phyloP scores from a whole-genome alignment of 768 basidiomycete genomes.

The Atractiella rhizophila region DNA sequence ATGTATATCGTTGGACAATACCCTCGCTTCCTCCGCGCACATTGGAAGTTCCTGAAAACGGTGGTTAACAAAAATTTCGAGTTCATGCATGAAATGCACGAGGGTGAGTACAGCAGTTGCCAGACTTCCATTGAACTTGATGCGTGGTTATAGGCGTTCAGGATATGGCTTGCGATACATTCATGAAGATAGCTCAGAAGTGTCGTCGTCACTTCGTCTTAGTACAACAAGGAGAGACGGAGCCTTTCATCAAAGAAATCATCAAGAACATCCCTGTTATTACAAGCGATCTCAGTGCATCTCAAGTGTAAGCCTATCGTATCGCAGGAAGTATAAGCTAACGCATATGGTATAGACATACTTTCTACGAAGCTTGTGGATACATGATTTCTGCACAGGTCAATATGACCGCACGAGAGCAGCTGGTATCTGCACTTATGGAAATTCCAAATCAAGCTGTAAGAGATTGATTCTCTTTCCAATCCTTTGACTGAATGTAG shows the following conservation, averaged over 20 bases:
- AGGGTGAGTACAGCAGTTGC: constrained; percentile 32
- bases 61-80: constrained; percentile 99
- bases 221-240: constrained; percentile 87
- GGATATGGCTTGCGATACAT: constrained; percentile 99
- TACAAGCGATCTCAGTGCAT: constrained; percentile 76
- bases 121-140: neutral
- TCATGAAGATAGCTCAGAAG: constrained; percentile 99
- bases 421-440: constrained; percentile 83
- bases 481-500: neutral
- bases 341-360: constrained; percentile 38
- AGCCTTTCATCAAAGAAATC: constrained; percentile 96
- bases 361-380: constrained; percentile 95
- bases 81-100: constrained; percentile 99
- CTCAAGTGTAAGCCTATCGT: constrained; percentile 30
- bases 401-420: constrained; percentile 89
- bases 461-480: constrained; percentile 16
- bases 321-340: neutral
- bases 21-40: constrained; percentile 94
- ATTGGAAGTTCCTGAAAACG: constrained; percentile 99
- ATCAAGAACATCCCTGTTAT: constrained; percentile 71
- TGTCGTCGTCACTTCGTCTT: constrained; percentile 77
- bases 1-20: constrained; percentile 96
- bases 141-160: constrained; percentile 48
- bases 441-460: constrained; percentile 89
- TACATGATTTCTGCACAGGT: constrained; percentile 99